phyloP scores from a whole-genome alignment of 2,329 filamentous ascomycete genomes.

The Neospermospora avenae region DNA sequence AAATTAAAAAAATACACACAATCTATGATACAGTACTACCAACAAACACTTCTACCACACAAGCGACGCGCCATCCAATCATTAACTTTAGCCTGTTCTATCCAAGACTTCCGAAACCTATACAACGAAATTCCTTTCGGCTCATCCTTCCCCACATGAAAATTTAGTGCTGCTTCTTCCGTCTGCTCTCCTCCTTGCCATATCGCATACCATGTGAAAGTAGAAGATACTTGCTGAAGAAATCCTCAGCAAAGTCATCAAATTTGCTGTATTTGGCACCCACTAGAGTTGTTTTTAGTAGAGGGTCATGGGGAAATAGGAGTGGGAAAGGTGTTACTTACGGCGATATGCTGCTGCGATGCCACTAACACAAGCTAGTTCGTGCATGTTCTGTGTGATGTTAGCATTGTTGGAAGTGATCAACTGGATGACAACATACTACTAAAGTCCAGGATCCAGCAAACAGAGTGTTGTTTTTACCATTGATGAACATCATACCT shows the following conservation, averaged over 20 bases:
- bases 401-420: not conserved
- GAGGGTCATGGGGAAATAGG: not conserved
- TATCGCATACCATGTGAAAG: constrained; percentile 45
- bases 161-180: constrained; percentile 21
- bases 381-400: constrained; percentile 56
- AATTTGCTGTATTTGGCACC: constrained; percentile 62
- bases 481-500: constrained; percentile 70
- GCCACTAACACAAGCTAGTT: constrained; percentile 65
- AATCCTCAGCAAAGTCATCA: constrained; percentile 49
- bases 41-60: too few relatives aligned
- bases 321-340: not conserved
- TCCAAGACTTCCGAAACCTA: too few relatives aligned
- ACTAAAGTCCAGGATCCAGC: constrained; percentile 33
- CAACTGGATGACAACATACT: constrained; percentile 16
- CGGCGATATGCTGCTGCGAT: constrained; percentile 65
- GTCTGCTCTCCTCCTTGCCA: constrained; percentile 29
- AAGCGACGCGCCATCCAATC: too few relatives aligned
- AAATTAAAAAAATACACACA: too few relatives aligned
- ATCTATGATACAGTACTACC: too few relatives aligned
- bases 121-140: too few relatives aligned
- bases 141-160: not conserved
- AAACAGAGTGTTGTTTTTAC: constrained; percentile 52
- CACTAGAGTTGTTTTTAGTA: constrained; percentile 34
- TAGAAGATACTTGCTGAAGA: constrained; percentile 46
- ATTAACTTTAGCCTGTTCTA: too few relatives aligned